Base-by-base conservation (phyloP, 306 rosid species). In the Hippophae tibetana region DNA sequence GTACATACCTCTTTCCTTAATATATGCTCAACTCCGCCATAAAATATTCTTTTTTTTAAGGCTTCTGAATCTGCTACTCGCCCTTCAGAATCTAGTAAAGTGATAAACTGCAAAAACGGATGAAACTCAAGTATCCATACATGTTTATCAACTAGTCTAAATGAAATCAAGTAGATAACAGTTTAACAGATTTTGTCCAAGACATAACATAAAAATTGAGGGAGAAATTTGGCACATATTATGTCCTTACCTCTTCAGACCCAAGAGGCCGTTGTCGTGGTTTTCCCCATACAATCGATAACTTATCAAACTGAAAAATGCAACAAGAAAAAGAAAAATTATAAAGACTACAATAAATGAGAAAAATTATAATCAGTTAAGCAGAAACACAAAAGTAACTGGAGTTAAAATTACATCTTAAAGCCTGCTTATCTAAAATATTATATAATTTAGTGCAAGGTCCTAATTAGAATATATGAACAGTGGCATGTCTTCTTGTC, bases 71-170 rank as follows among this genome's bases (percentile, higher is more conserved):
- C 86, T 18, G 47, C 57, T 64, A 88, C 84, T 70, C 94, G 77
- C 45, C 99, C 97, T 82, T 93, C 99, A 77, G 82, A 74, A 74
- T 93, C 99, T 84, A 93, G 59, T 72, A 93, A 82, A 64, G 79
- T 67, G 69, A 60, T 48, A 97, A 90, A 93, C 99, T 93, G 72
- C 71, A 80, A 68, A 72, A 56, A 52, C 5, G 48, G 60, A n/a
- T 7, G 13, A 42, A 51, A 4, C 38, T 31, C 38, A 31, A 31
- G 38, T 31, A 31, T 2, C 3, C 5, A 4, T 31, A 4, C 38
- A 31, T 31, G 38, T 4, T 31, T 31, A 31, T 31, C 38, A 31
- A 31, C 38, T 1, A 31, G 38, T 31, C 38, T 31, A 31, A 31
- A 31, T 4, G 38, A 31, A 31, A 31, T 31, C 5, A 31, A 31